Percentiles rank a stretch among this genome's conserved stretches.
Conservation (phyloP, 306 rosid species). For the Oemleria cerasiformis region DNA sequence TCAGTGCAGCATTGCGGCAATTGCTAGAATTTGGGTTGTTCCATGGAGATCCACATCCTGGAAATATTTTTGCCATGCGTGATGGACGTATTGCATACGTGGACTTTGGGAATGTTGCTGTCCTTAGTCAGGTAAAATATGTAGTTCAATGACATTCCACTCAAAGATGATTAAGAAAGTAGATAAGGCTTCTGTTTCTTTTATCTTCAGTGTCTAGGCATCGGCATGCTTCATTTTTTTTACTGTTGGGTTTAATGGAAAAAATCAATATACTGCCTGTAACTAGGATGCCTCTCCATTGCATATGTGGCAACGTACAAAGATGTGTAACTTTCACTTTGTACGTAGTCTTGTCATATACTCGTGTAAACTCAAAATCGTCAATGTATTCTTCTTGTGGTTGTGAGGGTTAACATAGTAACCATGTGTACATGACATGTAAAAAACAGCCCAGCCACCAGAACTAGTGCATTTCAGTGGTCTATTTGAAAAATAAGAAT, state of each 20-base stretch:
- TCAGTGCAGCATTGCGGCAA: slow-evolving; percentile 96
- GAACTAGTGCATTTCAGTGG: slow-evolving; percentile 1
- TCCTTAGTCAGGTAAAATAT: slow-evolving; percentile 88
- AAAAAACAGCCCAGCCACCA: slow-evolving; percentile 1
- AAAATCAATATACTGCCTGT: background rate
- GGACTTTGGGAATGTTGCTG: slow-evolving; percentile 97
- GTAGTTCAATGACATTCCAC: slow-evolving; percentile 11
- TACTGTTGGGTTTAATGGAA: background rate
- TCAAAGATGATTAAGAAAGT: background rate
- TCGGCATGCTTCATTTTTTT: background rate
- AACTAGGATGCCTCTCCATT: background rate
- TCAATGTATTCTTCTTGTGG: background rate
- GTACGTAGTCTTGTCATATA: background rate
- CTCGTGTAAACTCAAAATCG: background rate
- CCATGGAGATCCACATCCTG: slow-evolving; percentile 99
- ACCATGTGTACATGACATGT: background rate
- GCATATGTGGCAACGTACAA: background rate
- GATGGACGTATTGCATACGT: slow-evolving; percentile 99
- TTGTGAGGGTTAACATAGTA: background rate
- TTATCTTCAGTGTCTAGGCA: slow-evolving; percentile 1
- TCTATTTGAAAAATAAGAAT: background rate
- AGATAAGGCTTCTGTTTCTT: background rate
- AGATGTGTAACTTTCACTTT: background rate
- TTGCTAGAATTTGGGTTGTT: slow-evolving; percentile 93
- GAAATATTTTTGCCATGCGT: slow-evolving; percentile 94